These are phyloP conservation scores for Zizania latifolia DNA, from an alignment of 176 grass and related monocot genomes.

Conservation along the genomic window DNA sequence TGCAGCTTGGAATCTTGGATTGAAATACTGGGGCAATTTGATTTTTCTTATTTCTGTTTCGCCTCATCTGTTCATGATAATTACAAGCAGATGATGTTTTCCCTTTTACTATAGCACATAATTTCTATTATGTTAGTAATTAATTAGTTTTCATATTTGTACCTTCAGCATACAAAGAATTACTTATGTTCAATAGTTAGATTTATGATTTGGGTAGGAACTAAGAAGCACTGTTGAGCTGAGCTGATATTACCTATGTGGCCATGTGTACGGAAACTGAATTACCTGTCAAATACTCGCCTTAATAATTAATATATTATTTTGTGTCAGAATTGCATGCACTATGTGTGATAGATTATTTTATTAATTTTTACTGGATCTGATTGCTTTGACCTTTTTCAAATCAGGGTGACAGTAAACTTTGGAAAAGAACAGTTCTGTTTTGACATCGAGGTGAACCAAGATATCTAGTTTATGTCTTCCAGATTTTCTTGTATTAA, in stretches of 20 bases:
- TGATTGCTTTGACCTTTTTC: slow-evolving; percentile 15
- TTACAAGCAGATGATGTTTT: not conserved
- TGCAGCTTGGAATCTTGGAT: slow-evolving; percentile 6
- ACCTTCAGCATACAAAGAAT: slow-evolving; percentile 6
- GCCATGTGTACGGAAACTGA: not conserved
- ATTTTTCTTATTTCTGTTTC: slow-evolving; percentile 5
- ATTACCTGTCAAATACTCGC: not conserved
- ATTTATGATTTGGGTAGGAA: slow-evolving; percentile 6
- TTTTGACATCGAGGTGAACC: slow-evolving; percentile 80
- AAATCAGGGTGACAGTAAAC: slow-evolving; percentile 72
- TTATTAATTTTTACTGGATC: slow-evolving; percentile 19
- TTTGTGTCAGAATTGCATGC: not conserved
- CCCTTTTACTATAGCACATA: not conserved
- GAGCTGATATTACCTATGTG: not conserved
- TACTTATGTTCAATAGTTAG: not conserved
- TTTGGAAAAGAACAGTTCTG: slow-evolving; percentile 80
- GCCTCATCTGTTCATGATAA: not conserved
- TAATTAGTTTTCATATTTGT: not conserved
- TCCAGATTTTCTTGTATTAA: not conserved
- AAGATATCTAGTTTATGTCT: slow-evolving; percentile 5
- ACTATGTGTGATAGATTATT: slow-evolving; percentile 15
- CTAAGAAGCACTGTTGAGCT: not conserved
- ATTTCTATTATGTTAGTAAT: not conserved
- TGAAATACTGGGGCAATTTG: not conserved
- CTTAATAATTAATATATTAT: not conserved